Percentiles rank a stretch among this genome's conserved stretches.
phyloP scores from a whole-genome alignment of 768 basidiomycete genomes.

The Chiua virens region DNA sequence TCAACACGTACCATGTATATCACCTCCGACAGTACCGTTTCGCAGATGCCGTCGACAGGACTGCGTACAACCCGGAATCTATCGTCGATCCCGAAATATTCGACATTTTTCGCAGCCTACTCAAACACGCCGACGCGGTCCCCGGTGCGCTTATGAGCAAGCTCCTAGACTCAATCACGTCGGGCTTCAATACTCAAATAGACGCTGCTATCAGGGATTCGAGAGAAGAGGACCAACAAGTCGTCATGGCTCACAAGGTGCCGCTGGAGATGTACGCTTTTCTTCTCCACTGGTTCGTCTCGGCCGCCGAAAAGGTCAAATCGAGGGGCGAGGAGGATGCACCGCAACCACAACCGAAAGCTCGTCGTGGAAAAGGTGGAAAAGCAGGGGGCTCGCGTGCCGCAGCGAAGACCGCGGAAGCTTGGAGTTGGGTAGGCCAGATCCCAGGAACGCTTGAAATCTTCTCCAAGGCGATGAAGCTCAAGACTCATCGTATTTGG shows the following conservation, averaged over 20 bases:
- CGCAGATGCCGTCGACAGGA: constrained; percentile 75
- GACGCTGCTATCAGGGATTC: constrained; percentile 71
- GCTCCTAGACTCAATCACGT: constrained; percentile 82
- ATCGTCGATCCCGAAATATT: constrained; percentile 70
- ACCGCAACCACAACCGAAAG: constrained; percentile 44
- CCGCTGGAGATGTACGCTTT: constrained; percentile 93
- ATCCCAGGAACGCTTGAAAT: constrained; percentile 67
- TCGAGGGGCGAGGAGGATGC: constrained; percentile 47
- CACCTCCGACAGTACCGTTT: constrained; percentile 11
- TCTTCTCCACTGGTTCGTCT: constrained; percentile 88
- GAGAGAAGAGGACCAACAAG: constrained; percentile 65
- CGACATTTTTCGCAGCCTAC: constrained; percentile 76
- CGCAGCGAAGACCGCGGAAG: constrained; percentile 42
- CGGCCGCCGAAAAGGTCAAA: constrained; percentile 76
- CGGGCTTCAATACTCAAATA: constrained; percentile 70
- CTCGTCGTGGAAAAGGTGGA: constrained; percentile 59
- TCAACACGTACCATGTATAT: neutral
- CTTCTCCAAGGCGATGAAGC: constrained; percentile 67
- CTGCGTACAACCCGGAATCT: constrained; percentile 73
- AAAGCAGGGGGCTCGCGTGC: constrained; percentile 45
- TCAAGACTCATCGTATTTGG: constrained; percentile 84
- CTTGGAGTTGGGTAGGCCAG: constrained; percentile 79
- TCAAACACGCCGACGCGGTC: constrained; percentile 71
- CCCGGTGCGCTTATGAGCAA: constrained; percentile 74
- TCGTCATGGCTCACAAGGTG: constrained; percentile 59